phyloP scores from a whole-genome alignment of 2,329 filamentous ascomycete genomes.

The Tolypocladium nubicola region DNA sequence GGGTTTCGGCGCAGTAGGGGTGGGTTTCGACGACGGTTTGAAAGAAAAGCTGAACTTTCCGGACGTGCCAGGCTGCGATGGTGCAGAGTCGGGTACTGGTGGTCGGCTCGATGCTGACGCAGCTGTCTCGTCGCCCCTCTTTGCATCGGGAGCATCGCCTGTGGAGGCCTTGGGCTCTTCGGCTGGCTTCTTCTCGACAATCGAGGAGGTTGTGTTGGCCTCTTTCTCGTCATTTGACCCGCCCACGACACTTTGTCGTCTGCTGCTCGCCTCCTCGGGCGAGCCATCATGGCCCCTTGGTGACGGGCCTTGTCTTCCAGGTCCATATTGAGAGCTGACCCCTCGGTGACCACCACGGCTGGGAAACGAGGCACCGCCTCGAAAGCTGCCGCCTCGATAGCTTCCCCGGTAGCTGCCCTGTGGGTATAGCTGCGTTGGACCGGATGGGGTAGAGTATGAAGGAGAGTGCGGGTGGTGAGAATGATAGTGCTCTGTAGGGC shows the following conservation, averaged over 20 bases:
- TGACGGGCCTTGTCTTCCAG: slow-evolving; percentile 17
- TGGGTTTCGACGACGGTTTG: slow-evolving; percentile 58
- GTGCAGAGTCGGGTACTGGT: slow-evolving; percentile 33
- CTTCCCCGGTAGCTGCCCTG: slow-evolving; percentile 32
- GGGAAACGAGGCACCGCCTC: slow-evolving; percentile 43
- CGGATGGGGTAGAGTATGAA: slow-evolving; percentile 45
- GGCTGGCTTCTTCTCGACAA: background rate
- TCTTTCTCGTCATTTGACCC: slow-evolving; percentile 7
- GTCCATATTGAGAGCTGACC: slow-evolving; percentile 60
- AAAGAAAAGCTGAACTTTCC: slow-evolving; percentile 91
- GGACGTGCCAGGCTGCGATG: slow-evolving; percentile 30
- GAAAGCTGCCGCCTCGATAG: slow-evolving; percentile 46
- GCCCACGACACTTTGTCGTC: slow-evolving; percentile 8
- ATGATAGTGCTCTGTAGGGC: slow-evolving; percentile 45
- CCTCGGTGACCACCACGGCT: slow-evolving; percentile 45
- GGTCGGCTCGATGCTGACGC: background rate
- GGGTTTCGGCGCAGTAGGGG: slow-evolving; percentile 47
- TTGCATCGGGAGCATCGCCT: background rate
- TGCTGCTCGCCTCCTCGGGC: slow-evolving; percentile 7
- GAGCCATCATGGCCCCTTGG: slow-evolving; percentile 7
- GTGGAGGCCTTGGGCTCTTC: background rate
- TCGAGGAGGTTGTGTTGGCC: slow-evolving; percentile 7
- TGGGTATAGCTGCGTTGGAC: slow-evolving; percentile 43
- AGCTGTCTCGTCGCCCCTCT: slow-evolving; percentile 2
- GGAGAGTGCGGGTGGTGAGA: slow-evolving; percentile 35